Evolutionary conservation across 2,329 filamentous ascomycete species (phyloP).

Genomic region (Clonostachys chloroleuca): DNA sequence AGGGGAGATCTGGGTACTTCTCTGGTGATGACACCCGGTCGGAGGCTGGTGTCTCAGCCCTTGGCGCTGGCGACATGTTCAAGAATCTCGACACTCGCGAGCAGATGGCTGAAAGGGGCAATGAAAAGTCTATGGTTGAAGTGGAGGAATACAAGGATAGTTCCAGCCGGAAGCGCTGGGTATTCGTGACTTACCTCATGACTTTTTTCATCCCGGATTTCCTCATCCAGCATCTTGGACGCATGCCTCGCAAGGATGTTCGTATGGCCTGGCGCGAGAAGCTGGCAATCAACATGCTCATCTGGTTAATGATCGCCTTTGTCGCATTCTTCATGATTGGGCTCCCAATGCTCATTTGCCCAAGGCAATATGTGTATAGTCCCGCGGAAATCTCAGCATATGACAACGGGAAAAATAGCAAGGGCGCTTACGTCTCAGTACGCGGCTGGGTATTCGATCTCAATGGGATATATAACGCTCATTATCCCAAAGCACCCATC

Average conservation of each 20-base stretch:
- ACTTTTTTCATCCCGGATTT: constrained; percentile 91
- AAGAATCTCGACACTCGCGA: constrained; percentile 90
- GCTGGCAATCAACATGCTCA: constrained; percentile 94
- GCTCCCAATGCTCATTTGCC: constrained; percentile 86
- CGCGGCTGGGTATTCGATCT: constrained; percentile 89
- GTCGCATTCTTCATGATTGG: constrained; percentile 86
- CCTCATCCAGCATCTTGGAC: constrained; percentile 67
- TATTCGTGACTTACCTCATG: constrained; percentile 75
- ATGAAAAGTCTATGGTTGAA: constrained; percentile 84
- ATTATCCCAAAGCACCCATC: constrained; percentile 56
- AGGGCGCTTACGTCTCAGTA: constrained; percentile 69
- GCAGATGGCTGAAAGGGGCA: constrained; percentile 92
- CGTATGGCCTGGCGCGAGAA: constrained; percentile 95
- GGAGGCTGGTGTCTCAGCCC: constrained; percentile 86
- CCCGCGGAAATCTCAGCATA: constrained; percentile 68
- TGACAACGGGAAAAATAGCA: constrained; percentile 64
- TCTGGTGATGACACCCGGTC: constrained; percentile 81
- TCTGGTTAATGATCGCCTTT: constrained; percentile 79
- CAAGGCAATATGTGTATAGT: constrained; percentile 84
- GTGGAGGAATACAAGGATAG: constrained; percentile 81
- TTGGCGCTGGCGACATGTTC: constrained; percentile 95
- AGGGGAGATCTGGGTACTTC: constrained; percentile 75
- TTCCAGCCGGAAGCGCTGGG: constrained; percentile 82
- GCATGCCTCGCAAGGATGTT: constrained; percentile 89
- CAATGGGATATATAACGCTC: constrained; percentile 63